Conservation (phyloP, 306 rosid genomes). For the Trifolium dubium region DNA sequence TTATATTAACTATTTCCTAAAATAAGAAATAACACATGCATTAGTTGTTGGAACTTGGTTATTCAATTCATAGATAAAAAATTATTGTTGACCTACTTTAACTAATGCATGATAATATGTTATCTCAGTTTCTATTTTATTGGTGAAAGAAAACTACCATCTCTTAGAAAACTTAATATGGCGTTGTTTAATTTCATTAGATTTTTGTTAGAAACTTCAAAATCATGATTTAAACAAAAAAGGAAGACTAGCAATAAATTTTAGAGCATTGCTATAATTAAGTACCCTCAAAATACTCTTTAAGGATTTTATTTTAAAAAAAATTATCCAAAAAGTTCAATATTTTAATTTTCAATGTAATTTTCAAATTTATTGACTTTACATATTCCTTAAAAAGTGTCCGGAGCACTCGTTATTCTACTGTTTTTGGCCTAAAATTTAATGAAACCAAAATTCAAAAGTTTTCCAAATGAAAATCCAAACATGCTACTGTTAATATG, state of each 20-base stretch:
- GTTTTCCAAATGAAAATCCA: background rate
- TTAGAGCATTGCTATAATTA: background rate
- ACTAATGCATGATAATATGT: conserved; percentile 1
- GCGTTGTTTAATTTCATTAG: background rate
- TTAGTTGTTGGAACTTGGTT: background rate
- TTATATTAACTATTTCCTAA: background rate
- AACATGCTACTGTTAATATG: background rate
- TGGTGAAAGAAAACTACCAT: background rate
- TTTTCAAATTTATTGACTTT: no score
- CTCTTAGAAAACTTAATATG: background rate
- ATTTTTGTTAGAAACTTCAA: background rate
- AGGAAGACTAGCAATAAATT: background rate
- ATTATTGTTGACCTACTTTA: conserved; percentile 19
- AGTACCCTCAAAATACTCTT: no score
- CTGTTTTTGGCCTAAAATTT: background rate
- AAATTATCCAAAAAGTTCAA: no score
- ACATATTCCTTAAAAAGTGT: no score
- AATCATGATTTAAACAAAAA: background rate
- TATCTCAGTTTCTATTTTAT: background rate
- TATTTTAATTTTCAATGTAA: no score
- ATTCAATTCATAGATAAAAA: background rate
- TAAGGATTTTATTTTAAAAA: no score
- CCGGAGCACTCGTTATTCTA: no score
- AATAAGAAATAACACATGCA: background rate
- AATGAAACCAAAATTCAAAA: background rate